Evolutionary conservation across 1,284 basidiomycete species (phyloP).

Genomic region (Ustilago curta): DNA sequence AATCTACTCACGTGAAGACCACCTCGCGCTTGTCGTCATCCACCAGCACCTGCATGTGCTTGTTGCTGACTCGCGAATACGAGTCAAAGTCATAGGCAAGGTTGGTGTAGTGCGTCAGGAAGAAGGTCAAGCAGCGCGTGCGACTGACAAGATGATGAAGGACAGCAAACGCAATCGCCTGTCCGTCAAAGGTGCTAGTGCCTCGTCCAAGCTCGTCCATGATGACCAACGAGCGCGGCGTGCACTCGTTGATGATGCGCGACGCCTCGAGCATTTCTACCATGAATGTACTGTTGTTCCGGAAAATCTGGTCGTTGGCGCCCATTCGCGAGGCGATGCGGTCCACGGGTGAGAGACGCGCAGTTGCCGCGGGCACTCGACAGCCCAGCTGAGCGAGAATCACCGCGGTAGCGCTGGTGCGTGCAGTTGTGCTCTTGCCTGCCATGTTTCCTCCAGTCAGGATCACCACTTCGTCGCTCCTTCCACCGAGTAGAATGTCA

Average conservation of each 20-base stretch:
- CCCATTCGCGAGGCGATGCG: constrained; percentile 97
- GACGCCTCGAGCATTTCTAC: constrained; percentile 69
- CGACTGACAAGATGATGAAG: constrained; percentile 65
- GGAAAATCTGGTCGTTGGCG: constrained; percentile 73
- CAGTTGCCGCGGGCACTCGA: constrained; percentile 87
- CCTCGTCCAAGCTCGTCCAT: constrained; percentile 70
- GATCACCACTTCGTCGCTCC: constrained; percentile 82
- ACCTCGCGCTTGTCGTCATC: constrained; percentile 65
- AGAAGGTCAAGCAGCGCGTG: constrained; percentile 67
- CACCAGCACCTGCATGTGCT: constrained; percentile 69
- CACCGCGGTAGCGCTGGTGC: constrained; percentile 95
- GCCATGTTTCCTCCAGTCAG: constrained; percentile 95
- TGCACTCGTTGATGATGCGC: constrained; percentile 67
- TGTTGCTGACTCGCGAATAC: constrained; percentile 66
- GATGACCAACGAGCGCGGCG: constrained; percentile 68
- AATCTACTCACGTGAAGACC: constrained; percentile 62
- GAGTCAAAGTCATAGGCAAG: constrained; percentile 63
- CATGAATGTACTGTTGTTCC: constrained; percentile 68
- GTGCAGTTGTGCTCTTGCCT: constrained; percentile 75
- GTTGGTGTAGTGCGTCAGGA: constrained; percentile 67
- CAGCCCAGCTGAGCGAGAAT: constrained; percentile 99
- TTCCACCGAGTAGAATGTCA: constrained; percentile 85
- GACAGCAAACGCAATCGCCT: constrained; percentile 68
- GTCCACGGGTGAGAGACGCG: constrained; percentile 88
- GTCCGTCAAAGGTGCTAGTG: constrained; percentile 69